Base-by-base conservation (phyloP, 495 filamentous ascomycete species). In the Xylaria bambusicola region DNA sequence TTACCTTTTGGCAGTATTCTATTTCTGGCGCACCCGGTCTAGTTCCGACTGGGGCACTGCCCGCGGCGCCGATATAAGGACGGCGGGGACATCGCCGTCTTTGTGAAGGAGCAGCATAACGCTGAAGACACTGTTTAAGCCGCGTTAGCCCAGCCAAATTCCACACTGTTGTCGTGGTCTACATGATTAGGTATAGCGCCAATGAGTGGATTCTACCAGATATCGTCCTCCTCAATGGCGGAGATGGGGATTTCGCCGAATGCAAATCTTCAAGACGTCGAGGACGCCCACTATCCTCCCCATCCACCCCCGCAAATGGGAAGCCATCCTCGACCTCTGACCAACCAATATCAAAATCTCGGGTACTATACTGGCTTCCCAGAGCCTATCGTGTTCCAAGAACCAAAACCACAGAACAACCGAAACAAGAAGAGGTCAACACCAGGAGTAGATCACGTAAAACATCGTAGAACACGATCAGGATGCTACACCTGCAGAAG, bases 401-500 rank as follows among this genome's bases (percentile, higher is more conserved):
- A 73, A 18, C 75, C 82, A 20, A 86, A 84, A 61, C 61, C 78
- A 15, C 79, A 80, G 48, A 61, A 20, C 36, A 67, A 45, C 46
- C 74, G 84, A 67, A 82, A 77, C 65, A 76, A 83, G 60, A 75
- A 84, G 56, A 84, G 83, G 59, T 82, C 82, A 13, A 72, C 78
- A n/a, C 74, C 82, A 5, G 82, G 84, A 15, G 70, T 80, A 15
- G 93, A 97, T 55, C 87, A 90, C 63, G 89, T 96, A 64, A 98
- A 97, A 71, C 93, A 97, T 67, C 88, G 93, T 49, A 86, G 94
- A 60, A 97, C 94, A 45, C 81, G 94, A 62, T 96, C 90, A 57
- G 94, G 94, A 33, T 98, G 94, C 75, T 96, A 89, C 73, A 98
- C 94, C 13, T 98, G 94, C 70, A 84, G 94, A 66, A 84, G 85